Percentiles rank a stretch among this genome's conserved stretches.
Evolutionary conservation across 139 green algal species (phyloP).

Genomic region (Closterium sp.): DNA sequence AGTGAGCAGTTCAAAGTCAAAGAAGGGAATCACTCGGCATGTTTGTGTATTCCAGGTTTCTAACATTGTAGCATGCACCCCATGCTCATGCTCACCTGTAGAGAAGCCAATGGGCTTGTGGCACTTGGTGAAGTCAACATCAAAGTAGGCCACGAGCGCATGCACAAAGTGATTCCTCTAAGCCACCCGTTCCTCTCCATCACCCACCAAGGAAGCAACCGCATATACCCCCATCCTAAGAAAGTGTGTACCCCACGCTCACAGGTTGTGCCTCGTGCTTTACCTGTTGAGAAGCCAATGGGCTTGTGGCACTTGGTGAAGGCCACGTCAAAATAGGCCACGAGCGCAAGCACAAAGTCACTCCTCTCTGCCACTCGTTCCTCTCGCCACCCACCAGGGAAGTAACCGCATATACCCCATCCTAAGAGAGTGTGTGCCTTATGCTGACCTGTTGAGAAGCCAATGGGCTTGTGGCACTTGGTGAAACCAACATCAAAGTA

Average conservation of each 20-base stretch:
- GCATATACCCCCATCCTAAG: no score
- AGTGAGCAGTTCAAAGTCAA: no score
- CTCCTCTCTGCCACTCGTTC: conserved; percentile 66
- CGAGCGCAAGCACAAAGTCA: conserved; percentile 86
- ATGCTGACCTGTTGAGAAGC: conserved; percentile 61
- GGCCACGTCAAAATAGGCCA: conserved; percentile 83
- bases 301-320: conserved; percentile 85
- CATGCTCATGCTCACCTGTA: conserved; percentile 44
- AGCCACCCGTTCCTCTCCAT: no score
- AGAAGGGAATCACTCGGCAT: no score
- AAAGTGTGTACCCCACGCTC: no score
- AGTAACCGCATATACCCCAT: no score
- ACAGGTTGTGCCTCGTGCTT: no score
- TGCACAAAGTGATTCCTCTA: conserved; percentile 87
- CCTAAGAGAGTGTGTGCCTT: no score
- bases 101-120: conserved; percentile 79
- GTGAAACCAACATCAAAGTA: conserved; percentile 90
- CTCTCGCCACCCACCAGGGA: no score
- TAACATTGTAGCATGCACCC: no score
- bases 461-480: conserved; percentile 77
- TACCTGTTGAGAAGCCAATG: conserved; percentile 63
- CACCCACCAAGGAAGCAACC: no score
- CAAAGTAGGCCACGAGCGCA: conserved; percentile 88
- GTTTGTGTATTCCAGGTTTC: no score
- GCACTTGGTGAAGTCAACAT: conserved; percentile 76